phyloP scores from a whole-genome alignment of 2,329 filamentous ascomycete genomes.

The Dactylellina sp. region DNA sequence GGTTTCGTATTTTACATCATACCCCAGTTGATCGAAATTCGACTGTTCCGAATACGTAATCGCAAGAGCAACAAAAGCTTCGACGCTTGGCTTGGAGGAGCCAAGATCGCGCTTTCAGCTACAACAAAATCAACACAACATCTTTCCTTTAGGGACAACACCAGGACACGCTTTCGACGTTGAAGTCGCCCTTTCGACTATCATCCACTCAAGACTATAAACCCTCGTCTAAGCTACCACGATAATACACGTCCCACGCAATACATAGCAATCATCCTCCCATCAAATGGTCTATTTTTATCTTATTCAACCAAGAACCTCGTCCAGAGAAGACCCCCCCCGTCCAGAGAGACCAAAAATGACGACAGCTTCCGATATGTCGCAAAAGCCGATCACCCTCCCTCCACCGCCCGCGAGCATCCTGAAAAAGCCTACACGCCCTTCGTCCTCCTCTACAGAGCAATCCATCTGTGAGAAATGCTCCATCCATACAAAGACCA shows the following conservation, averaged over 20 bases:
- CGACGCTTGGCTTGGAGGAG: background rate
- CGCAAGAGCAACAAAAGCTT: constrained; percentile 17
- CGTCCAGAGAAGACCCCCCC: background rate
- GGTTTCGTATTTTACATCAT: constrained; percentile 21
- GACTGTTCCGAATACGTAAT: constrained; percentile 47
- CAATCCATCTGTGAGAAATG: constrained; percentile 36
- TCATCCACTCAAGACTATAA: background rate
- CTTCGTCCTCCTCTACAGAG: constrained; percentile 15
- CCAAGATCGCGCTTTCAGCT: constrained; percentile 1
- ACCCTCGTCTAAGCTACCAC: no score
- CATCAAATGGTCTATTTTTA: no score
- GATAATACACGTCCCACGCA: no score
- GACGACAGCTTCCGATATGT: constrained; percentile 15
- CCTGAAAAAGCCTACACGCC: constrained; percentile 21
- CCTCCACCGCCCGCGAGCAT: constrained; percentile 29
- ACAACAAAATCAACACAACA: constrained; percentile 50
- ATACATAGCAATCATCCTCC: no score
- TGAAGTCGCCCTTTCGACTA: background rate
- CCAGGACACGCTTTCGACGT: background rate
- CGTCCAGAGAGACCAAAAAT: background rate
- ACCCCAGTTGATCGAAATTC: constrained; percentile 9
- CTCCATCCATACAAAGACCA: constrained; percentile 38
- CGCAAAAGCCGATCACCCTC: constrained; percentile 25
- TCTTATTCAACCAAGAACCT: no score
- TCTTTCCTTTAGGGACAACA: background rate